Evolutionary conservation across 805 yeast genomes (phyloP).

Genomic region (Myxozyma monticola): DNA sequence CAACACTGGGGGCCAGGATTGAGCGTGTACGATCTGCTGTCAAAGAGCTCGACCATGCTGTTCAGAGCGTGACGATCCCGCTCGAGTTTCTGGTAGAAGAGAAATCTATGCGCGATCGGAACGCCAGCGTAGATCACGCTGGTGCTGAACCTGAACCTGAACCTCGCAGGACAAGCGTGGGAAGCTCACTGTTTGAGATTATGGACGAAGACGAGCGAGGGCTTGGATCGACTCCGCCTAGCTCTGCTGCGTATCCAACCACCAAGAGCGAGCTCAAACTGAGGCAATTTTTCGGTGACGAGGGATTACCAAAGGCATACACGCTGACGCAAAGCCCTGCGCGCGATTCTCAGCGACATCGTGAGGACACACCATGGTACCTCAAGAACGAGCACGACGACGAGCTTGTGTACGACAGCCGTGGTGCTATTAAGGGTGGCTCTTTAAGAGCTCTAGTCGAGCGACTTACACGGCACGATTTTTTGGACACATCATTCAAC

Average conservation of each 20-base stretch:
- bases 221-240: neutral
- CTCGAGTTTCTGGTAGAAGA: constrained; percentile 28
- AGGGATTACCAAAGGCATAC: constrained; percentile 9
- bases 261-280: constrained; percentile 23
- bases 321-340: constrained; percentile 2
- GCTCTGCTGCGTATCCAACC: neutral
- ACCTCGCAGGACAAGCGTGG: neutral
- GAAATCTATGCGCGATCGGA: constrained; percentile 8
- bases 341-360: constrained; percentile 3
- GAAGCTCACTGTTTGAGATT: constrained; percentile 5
- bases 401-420: constrained; percentile 56
- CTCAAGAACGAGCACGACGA: constrained; percentile 54
- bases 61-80: constrained; percentile 15
- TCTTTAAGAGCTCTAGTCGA: constrained; percentile 69
- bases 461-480: constrained; percentile 71
- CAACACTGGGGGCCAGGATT: neutral
- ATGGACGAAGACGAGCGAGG: neutral
- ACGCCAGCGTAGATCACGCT: constrained; percentile 1
- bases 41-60: constrained; percentile 14
- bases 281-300: constrained; percentile 21
- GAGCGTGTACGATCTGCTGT: constrained; percentile 6
- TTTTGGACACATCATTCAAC: constrained; percentile 61
- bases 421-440: constrained; percentile 77
- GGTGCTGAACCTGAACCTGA: neutral
- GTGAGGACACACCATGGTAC: constrained; percentile 48